A percentile compares a stretch with the other conserved stretches of the same genome.
Conservation (phyloP, 352 stramenopile genomes). For the Pythium oligandrum region DNA sequence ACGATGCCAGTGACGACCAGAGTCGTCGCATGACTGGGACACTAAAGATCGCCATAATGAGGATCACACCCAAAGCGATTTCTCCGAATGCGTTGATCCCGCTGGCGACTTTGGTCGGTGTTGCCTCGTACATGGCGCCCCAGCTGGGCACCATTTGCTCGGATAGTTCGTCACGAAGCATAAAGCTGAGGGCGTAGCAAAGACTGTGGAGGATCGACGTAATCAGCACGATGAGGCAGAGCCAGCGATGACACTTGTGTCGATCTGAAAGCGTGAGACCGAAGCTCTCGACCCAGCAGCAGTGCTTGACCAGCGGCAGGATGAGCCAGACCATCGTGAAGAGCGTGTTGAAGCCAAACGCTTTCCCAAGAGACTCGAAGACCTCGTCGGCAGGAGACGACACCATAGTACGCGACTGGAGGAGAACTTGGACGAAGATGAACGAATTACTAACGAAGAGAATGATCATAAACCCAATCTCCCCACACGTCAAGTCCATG, state of each 20-base stretch:
- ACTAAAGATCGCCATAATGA: constrained; percentile 28
- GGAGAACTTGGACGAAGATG: constrained; percentile 21
- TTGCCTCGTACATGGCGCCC: constrained; percentile 15
- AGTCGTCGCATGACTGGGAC: constrained; percentile 13
- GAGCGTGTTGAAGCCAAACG: constrained; percentile 24
- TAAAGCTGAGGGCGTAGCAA: constrained; percentile 20
- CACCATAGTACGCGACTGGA: constrained; percentile 2
- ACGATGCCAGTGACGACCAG: constrained; percentile 22
- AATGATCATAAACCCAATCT: constrained; percentile 20
- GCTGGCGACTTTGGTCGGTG: constrained; percentile 7
- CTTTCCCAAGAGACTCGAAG: constrained; percentile 14
- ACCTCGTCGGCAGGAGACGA: constrained; percentile 10
- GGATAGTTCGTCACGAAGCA: constrained; percentile 7
- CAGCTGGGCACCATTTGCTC: constrained; percentile 21
- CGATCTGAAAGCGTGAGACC: constrained; percentile 10
- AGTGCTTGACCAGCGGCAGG: constrained; percentile 11
- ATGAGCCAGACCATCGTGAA: constrained; percentile 24
- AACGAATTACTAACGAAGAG: constrained; percentile 8
- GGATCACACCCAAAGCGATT: constrained; percentile 17
- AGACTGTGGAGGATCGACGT: constrained; percentile 16
- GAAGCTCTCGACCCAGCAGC: constrained; percentile 24
- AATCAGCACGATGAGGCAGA: constrained; percentile 12
- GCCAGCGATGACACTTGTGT: constrained; percentile 25
- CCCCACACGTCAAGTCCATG: constrained; percentile 17
- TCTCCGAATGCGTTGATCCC: constrained; percentile 22